These are phyloP conservation scores for Brassica incana DNA, from an alignment of 345 rosid species.

Conservation along the genomic window DNA sequence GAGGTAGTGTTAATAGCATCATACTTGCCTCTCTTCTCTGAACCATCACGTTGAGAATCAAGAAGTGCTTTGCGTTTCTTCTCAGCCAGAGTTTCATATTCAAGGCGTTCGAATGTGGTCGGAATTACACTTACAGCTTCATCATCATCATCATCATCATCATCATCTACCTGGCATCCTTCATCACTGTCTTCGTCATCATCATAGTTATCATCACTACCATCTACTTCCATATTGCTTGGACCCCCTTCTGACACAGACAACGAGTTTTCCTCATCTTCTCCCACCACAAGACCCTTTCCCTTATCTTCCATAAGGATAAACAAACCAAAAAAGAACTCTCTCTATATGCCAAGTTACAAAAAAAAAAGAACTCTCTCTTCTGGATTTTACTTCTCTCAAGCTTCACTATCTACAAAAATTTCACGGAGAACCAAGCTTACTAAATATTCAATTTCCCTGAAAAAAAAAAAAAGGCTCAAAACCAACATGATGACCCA, in stretches of 20 bases:
- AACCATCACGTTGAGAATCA: slow-evolving; percentile 49
- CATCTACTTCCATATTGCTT: slow-evolving; percentile 33
- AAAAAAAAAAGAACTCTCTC: too few species aligned
- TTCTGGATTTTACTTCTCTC: too few species aligned
- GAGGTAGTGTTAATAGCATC: slow-evolving; percentile 51
- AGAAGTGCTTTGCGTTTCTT: slow-evolving; percentile 69
- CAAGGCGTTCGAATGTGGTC: slow-evolving; percentile 49
- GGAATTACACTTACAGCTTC: slow-evolving; percentile 24
- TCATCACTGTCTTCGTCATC: slow-evolving; percentile 35
- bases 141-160: slow-evolving; percentile 29
- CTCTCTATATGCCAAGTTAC: too few species aligned
- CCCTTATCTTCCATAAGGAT: slow-evolving; percentile 41
- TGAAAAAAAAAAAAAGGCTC: too few species aligned
- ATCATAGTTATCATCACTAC: slow-evolving; percentile 19
- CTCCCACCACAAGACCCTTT: slow-evolving; percentile 25
- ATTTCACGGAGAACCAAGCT: too few species aligned
- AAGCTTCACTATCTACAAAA: too few species aligned
- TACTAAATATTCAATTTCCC: too few species aligned
- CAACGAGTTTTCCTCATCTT: slow-evolving; percentile 22
- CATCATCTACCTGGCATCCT: slow-evolving; percentile 14
- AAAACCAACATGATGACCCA: too few species aligned
- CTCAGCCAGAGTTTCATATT: slow-evolving; percentile 75
- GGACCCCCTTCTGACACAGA: slow-evolving; percentile 32
- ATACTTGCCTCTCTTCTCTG: slow-evolving; percentile 51
- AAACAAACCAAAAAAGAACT: slow-evolving; percentile 3